A percentile compares a stretch with the other conserved stretches of the same genome.
Evolutionary conservation across 257 asterid species (phyloP).

Genomic region (Solanum chiquidenum): DNA sequence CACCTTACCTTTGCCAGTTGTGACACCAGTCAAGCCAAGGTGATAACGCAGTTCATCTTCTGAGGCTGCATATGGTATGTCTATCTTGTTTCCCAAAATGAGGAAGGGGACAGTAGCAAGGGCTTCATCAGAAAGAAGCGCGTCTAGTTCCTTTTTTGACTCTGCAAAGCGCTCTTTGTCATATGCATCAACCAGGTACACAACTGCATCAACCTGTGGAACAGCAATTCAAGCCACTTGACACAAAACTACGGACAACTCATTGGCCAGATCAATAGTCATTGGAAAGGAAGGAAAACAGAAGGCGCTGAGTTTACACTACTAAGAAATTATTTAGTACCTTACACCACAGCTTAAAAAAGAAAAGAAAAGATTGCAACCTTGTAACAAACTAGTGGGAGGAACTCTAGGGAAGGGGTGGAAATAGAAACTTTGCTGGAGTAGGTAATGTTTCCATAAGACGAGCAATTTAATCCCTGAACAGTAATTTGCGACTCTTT

Average conservation of each 20-base stretch:
- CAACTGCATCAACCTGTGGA: conserved; percentile 6
- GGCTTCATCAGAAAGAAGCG: conserved; percentile 8
- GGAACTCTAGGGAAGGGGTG: not conserved
- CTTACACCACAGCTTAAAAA: not conserved
- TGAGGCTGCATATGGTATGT: conserved; percentile 12
- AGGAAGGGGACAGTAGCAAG: conserved; percentile 7
- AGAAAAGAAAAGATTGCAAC: not conserved
- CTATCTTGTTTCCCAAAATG: conserved; percentile 11
- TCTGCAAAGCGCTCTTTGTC: conserved; percentile 11
- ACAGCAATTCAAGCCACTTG: not conserved
- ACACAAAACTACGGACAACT: not conserved
- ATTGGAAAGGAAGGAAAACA: not conserved
- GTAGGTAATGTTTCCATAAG: not conserved
- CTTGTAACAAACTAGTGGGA: not conserved
- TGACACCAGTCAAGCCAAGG: conserved; percentile 6
- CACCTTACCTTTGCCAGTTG: conserved; percentile 11
- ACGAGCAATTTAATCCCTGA: not conserved
- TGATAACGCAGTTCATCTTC: conserved; percentile 7
- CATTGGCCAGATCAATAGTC: not conserved
- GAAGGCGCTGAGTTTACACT: not conserved
- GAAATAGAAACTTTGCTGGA: not conserved
- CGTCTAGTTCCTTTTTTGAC: conserved; percentile 6
- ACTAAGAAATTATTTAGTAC: not conserved
- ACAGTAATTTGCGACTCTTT: not conserved
- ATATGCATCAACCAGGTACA: conserved; percentile 8